A percentile compares a stretch with the other conserved stretches of the same genome.
Conservation (phyloP, 257 asterid species). For the Nemophila menziesii region DNA sequence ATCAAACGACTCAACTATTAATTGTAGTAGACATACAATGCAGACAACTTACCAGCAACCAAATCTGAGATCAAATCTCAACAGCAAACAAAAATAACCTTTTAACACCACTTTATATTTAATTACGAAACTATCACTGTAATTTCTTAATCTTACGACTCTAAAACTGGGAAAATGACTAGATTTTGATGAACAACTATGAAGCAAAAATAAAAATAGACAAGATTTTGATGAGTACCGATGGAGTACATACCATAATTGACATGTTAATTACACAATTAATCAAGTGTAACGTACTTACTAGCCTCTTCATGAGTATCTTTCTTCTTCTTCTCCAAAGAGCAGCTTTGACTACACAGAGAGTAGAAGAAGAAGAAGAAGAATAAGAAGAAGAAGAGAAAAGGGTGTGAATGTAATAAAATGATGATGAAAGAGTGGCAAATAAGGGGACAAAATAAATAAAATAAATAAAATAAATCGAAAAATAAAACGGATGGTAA, state of each 20-base stretch:
- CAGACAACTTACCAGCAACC: conserved; percentile 17
- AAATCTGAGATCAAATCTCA: conserved; percentile 18
- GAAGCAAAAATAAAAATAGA: not conserved
- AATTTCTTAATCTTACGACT: not conserved
- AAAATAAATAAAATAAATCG: not conserved
- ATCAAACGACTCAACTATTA: conserved; percentile 20
- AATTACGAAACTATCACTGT: not conserved
- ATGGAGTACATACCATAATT: not conserved
- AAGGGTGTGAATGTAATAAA: conserved; percentile 40
- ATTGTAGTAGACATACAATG: conserved; percentile 23
- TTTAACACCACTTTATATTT: not conserved
- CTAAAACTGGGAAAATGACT: not conserved
- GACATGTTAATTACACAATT: not conserved
- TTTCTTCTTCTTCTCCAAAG: conserved; percentile 40
- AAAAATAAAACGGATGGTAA: conserved; percentile 31
- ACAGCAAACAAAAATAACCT: conserved; percentile 11
- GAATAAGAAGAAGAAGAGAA: conserved; percentile 7
- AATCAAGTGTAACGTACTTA: conserved; percentile 61
- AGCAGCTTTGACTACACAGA: conserved; percentile 12
- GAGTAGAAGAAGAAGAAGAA: conserved; percentile 21
- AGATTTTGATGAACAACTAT: not conserved
- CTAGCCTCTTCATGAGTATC: conserved; percentile 83
- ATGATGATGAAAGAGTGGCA: conserved; percentile 47
- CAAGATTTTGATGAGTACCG: conserved; percentile 1
- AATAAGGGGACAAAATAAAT: conserved; percentile 34